Base-by-base conservation (phyloP, 495 filamentous ascomycete genomes). In the Hypoxylon rickii region DNA sequence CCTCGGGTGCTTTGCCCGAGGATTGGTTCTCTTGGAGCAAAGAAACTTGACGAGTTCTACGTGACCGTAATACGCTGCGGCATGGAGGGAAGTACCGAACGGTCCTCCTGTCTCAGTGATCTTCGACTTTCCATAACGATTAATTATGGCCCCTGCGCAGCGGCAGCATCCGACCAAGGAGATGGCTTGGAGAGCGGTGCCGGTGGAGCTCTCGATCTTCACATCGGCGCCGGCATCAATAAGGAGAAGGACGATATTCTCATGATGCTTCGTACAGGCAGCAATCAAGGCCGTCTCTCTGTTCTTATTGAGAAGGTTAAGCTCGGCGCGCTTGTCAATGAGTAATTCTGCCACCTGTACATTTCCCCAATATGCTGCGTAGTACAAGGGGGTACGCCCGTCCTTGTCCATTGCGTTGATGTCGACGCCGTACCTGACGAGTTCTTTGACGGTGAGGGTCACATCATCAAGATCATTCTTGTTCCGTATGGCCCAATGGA, bases 401-500 rank as follows among this genome's bases (percentile, higher is more conserved):
- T 56, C 40, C 3, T 49, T 49, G 15, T 48, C 41, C 11, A 42
- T 17, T 3, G 52, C 52, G 12, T 56, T 31, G 3, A 42, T 49
- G n/a, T 56, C 32, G 12, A 3, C 36, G 10, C 22, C 33, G 17
- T 36, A 29, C 24, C 18, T 5, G 17, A 56, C 24, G 4, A 56
- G 20, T 13, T 21, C 18, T 6, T 26, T 11, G 12, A 56, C 44
- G 13, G 44, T 19, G 8, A 37, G 16, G 7, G 44, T 10, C 22
- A 17, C 39, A 8, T 47, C 32, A 12, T 32, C 24, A 10, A 16
- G 24, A 2, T 26, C 12, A 10, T 15, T 7, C 16, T 41, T 20
- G 16, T 56, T 47, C 12, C 43, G 52, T 7, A 56, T 42, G 16
- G 43, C 44, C 44, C 52, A 56, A 42, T 56, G 42, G 15, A 55